Conservation (phyloP, 306 rosid genomes). For the Cajanus cajan region DNA sequence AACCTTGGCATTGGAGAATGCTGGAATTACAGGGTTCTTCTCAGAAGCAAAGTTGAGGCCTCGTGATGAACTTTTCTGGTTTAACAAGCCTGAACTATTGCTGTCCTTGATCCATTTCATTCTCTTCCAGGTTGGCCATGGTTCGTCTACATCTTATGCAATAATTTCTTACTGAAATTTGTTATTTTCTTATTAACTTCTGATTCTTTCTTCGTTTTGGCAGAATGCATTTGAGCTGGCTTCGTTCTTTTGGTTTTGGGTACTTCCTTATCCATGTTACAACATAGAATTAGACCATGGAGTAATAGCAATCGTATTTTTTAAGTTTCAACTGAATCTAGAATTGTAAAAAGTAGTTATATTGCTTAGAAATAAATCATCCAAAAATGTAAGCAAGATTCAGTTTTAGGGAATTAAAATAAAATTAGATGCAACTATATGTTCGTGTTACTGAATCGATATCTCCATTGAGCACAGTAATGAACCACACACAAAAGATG, state of each 20-base stretch:
- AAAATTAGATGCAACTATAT: background rate
- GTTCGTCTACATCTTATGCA: slow-evolving; percentile 23
- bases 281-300: slow-evolving; percentile 11
- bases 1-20: slow-evolving; percentile 88
- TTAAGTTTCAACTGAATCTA: slow-evolving; percentile 1
- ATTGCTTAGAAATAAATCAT: background rate
- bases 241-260: slow-evolving; percentile 99
- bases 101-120: slow-evolving; percentile 89
- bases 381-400: background rate
- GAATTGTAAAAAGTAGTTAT: background rate
- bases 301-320: background rate
- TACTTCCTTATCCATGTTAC: slow-evolving; percentile 46
- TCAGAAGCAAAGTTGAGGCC: slow-evolving; percentile 80
- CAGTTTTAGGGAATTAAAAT: background rate
- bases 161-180: slow-evolving; percentile 4
- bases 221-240: slow-evolving; percentile 99
- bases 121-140: slow-evolving; percentile 79
- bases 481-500: background rate
- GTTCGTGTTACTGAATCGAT: background rate
- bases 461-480: background rate
- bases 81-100: slow-evolving; percentile 89
- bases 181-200: slow-evolving; percentile 14
- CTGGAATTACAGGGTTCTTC: slow-evolving; percentile 56
- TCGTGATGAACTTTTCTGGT: slow-evolving; percentile 97
- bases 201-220: slow-evolving; percentile 25